Conservation (phyloP, 371 early-diverging fungal species). For the Nematocida homosporus region DNA sequence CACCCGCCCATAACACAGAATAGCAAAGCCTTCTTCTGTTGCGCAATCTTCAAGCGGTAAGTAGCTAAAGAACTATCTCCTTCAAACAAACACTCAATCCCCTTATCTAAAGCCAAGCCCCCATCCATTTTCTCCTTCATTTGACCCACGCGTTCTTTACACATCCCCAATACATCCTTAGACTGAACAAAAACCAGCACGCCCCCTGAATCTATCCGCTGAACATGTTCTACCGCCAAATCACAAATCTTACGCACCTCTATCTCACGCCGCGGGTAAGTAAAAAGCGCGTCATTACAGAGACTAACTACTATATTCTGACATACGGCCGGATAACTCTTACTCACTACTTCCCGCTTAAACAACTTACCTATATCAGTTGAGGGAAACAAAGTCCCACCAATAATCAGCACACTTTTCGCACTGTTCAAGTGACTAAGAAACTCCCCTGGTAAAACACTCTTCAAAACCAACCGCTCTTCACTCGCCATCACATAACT, state of each 20-base stretch:
- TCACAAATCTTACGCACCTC: neutral
- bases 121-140: neutral
- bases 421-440: constrained; percentile 5
- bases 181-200: constrained; percentile 67
- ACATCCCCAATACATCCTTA: constrained; percentile 57
- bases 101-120: neutral
- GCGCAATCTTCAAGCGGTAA: neutral
- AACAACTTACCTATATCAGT: constrained; percentile 14
- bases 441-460: constrained; percentile 26
- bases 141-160: constrained; percentile 41
- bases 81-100: constrained; percentile 54
- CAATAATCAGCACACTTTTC: constrained; percentile 32
- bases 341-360: constrained; percentile 2
- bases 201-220: constrained; percentile 59
- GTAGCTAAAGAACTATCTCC: constrained; percentile 8
- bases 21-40: constrained; percentile 70
- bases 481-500: constrained; percentile 13
- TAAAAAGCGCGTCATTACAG: constrained; percentile 19
- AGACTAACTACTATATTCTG: constrained; percentile 25
- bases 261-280: constrained; percentile 6
- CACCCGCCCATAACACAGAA: constrained; percentile 89
- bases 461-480: neutral
- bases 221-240: constrained; percentile 35
- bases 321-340: constrained; percentile 39
- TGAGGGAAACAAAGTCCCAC: constrained; percentile 38